phyloP scores from a whole-genome alignment of 2,329 filamentous ascomycete species.

The Botryotinia narcissicola region DNA sequence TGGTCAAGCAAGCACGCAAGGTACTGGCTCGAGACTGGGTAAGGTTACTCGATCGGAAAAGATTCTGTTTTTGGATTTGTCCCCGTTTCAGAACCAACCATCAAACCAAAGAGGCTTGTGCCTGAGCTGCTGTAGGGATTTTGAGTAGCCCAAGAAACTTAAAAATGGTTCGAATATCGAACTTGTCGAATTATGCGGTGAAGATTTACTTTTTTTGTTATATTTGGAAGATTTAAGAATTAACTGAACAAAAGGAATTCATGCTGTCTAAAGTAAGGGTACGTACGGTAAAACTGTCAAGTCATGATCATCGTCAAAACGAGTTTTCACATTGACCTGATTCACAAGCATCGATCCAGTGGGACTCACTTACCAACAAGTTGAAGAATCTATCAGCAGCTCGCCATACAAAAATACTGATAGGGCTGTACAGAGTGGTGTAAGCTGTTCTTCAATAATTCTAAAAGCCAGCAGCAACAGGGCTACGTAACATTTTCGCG shows the following conservation, averaged over 20 bases:
- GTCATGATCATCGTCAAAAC: not conserved
- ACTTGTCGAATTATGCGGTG: not conserved
- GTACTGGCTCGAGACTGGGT: not conserved
- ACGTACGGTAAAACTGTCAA: not conserved
- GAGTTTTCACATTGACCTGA: not conserved
- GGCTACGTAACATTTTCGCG: conserved; percentile 15
- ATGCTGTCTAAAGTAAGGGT: not conserved
- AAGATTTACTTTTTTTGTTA: not conserved
- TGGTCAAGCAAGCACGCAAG: not conserved
- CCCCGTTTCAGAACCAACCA: not conserved
- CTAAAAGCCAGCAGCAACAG: not conserved
- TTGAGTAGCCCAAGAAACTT: not conserved
- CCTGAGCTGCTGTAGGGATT: conserved; percentile 7
- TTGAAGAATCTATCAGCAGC: not conserved
- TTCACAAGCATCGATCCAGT: not conserved
- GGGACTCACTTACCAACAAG: not conserved
- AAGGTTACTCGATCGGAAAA: not conserved
- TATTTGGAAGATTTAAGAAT: not conserved
- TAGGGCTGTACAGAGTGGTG: not conserved
- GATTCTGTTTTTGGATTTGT: not conserved
- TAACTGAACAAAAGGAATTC: not conserved
- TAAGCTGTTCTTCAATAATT: not conserved
- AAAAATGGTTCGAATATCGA: not conserved
- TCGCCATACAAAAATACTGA: not conserved
- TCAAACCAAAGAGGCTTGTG: conserved; percentile 4